A percentile compares a stretch with the other conserved stretches of the same genome.
phyloP scores from a whole-genome alignment of 2,329 filamentous ascomycete genomes.

The Alternaria sp. region DNA sequence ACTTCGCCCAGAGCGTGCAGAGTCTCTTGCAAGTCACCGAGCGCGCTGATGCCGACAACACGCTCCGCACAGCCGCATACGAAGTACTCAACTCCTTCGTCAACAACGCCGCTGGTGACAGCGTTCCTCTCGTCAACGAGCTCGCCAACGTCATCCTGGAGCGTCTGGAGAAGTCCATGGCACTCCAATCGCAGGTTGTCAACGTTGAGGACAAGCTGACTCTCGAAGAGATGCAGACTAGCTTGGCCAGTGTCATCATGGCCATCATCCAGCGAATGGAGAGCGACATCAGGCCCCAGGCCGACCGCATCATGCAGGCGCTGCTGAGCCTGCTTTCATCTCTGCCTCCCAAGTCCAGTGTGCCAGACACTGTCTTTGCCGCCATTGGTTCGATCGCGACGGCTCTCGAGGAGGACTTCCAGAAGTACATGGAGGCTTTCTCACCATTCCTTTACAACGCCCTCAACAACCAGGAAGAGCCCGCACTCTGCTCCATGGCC shows the following conservation, averaged over 20 bases:
- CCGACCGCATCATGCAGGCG: slow-evolving; percentile 92
- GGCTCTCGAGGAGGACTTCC: slow-evolving; percentile 88
- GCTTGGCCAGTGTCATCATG: slow-evolving; percentile 87
- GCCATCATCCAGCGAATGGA: slow-evolving; percentile 91
- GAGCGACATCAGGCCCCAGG: slow-evolving; percentile 85
- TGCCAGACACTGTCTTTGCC: slow-evolving; percentile 92
- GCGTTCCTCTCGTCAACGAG: slow-evolving; percentile 77
- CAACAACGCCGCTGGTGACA: slow-evolving; percentile 86
- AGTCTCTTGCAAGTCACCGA: slow-evolving; percentile 87
- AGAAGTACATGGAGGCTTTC: slow-evolving; percentile 98
- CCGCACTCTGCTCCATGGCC: slow-evolving; percentile 92
- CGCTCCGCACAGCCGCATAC: slow-evolving; percentile 92
- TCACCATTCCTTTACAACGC: slow-evolving; percentile 91
- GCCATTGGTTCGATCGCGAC: slow-evolving; percentile 91
- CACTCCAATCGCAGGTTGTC: slow-evolving; percentile 90
- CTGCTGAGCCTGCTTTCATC: slow-evolving; percentile 80
- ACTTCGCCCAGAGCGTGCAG: slow-evolving; percentile 91
- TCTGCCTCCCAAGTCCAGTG: slow-evolving; percentile 84
- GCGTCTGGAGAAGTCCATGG: slow-evolving; percentile 86
- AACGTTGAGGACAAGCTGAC: slow-evolving; percentile 96
- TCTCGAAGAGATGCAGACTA: slow-evolving; percentile 97
- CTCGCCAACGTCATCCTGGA: slow-evolving; percentile 89
- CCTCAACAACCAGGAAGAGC: slow-evolving; percentile 93
- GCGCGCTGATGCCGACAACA: slow-evolving; percentile 79
- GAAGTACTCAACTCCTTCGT: slow-evolving; percentile 97